Percentiles rank a stretch among this genome's conserved stretches.
These are phyloP conservation scores for Eragrostis curvula DNA, from an alignment of 176 grass and related monocot genomes.

Conservation along the genomic window DNA sequence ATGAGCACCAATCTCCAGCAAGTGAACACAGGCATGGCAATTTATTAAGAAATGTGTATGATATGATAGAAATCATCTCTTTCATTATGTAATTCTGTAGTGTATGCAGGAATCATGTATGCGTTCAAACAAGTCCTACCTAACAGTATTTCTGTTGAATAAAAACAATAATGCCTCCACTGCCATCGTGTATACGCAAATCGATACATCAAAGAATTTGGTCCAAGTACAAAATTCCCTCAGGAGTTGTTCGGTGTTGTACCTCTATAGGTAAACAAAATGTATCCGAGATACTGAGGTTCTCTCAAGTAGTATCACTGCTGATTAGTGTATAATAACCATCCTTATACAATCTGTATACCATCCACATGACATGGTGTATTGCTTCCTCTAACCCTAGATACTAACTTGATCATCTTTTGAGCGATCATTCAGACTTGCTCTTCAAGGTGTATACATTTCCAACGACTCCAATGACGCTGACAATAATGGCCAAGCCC, in stretches of 20 bases:
- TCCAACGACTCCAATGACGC: slow-evolving; percentile 71
- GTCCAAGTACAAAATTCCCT: slow-evolving; percentile 32
- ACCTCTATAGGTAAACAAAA: slow-evolving; percentile 26
- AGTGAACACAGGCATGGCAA: not conserved
- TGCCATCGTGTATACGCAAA: not conserved
- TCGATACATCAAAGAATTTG: slow-evolving; percentile 40
- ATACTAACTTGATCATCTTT: slow-evolving; percentile 16
- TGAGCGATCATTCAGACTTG: slow-evolving; percentile 57
- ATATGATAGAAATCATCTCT: not conserved
- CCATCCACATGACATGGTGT: slow-evolving; percentile 2
- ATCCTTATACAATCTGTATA: slow-evolving; percentile 29
- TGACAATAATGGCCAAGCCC: slow-evolving; percentile 63
- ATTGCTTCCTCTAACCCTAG: slow-evolving; percentile 29
- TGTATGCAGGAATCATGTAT: not conserved
- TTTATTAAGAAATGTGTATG: not conserved
- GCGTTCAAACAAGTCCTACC: not conserved
- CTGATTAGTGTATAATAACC: slow-evolving; percentile 38
- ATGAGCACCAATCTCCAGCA: not conserved
- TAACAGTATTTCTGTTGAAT: not conserved
- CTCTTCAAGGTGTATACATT: slow-evolving; percentile 87
- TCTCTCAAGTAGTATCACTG: slow-evolving; percentile 28
- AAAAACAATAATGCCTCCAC: slow-evolving; percentile 18
- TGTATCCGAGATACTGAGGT: slow-evolving; percentile 33
- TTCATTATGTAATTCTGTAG: not conserved
- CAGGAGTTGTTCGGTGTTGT: not conserved